Evolutionary conservation across 225 moss, liverwort and hornwort species (phyloP).

Genomic region (Ulota crispa): DNA sequence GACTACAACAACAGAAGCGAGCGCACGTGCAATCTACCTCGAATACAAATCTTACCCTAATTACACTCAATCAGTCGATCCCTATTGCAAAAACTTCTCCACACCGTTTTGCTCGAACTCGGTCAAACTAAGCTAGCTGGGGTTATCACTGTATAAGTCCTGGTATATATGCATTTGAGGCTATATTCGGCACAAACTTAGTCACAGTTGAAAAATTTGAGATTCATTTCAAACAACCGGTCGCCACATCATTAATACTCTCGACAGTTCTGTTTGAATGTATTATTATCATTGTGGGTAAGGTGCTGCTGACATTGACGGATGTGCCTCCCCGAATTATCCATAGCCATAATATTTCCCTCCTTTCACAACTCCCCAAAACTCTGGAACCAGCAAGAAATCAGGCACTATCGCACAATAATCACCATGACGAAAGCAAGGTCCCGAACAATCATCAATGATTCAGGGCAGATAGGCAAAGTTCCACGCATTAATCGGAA

Average conservation of each 20-base stretch:
- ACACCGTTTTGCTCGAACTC: background rate
- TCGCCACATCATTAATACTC: background rate
- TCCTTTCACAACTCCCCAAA: background rate
- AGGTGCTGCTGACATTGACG: constrained; percentile 1
- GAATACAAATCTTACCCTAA: background rate
- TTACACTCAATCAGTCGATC: background rate
- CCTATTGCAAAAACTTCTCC: background rate
- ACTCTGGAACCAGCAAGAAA: background rate
- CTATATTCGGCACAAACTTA: background rate
- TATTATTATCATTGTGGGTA: background rate
- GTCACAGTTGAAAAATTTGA: background rate
- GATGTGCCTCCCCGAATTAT: background rate
- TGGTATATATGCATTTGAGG: background rate
- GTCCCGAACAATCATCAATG: background rate
- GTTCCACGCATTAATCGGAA: background rate
- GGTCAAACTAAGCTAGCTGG: background rate
- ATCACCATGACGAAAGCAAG: background rate
- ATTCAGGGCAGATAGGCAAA: background rate
- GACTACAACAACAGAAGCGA: background rate
- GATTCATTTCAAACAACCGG: background rate
- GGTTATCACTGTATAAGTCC: background rate
- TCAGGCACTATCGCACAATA: background rate
- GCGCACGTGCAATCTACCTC: background rate
- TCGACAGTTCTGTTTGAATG: background rate
- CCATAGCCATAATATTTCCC: background rate